Conservation (phyloP, 176 grass and related monocot genomes). For the Zea luxurians region DNA sequence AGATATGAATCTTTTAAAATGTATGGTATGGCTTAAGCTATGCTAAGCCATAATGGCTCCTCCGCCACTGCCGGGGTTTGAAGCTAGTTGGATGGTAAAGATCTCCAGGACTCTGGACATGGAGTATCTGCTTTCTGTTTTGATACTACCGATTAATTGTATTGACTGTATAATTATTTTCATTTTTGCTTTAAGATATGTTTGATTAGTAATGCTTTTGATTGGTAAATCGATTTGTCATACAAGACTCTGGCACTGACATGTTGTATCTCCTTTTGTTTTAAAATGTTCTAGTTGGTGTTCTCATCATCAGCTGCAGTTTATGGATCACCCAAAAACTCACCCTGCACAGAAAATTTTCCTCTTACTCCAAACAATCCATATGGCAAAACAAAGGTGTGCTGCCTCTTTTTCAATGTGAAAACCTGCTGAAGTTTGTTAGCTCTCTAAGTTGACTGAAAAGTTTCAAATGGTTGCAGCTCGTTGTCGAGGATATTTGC, state of each 20-base stretch:
- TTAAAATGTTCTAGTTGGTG: constrained; percentile 72
- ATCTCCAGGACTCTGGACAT: background rate
- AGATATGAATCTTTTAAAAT: too few species aligned
- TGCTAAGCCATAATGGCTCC: too few species aligned
- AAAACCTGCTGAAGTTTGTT: background rate
- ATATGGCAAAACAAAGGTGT: constrained; percentile 90
- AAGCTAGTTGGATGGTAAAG: background rate
- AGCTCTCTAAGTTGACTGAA: constrained; percentile 27
- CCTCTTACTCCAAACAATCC: constrained; percentile 86
- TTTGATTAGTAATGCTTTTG: constrained; percentile 18
- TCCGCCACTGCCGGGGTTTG: background rate
- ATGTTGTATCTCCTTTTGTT: constrained; percentile 5
- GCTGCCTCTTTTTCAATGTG: background rate
- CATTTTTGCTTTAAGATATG: background rate
- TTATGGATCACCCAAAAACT: constrained; percentile 78
- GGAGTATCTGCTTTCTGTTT: background rate
- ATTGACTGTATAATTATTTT: constrained; percentile 21
- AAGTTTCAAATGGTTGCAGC: constrained; percentile 49
- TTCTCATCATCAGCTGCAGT: constrained; percentile 97
- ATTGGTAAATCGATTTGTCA: background rate
- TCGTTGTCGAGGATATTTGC: constrained; percentile 94
- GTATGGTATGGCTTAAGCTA: too few species aligned
- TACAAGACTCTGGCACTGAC: constrained; percentile 11
- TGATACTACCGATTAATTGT: background rate
- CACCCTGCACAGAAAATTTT: constrained; percentile 87